Evolutionary conservation across 805 yeast species (phyloP), one percentile per base, ranked within the genome.

Genomic region (Ogataea ramenticola): DNA sequence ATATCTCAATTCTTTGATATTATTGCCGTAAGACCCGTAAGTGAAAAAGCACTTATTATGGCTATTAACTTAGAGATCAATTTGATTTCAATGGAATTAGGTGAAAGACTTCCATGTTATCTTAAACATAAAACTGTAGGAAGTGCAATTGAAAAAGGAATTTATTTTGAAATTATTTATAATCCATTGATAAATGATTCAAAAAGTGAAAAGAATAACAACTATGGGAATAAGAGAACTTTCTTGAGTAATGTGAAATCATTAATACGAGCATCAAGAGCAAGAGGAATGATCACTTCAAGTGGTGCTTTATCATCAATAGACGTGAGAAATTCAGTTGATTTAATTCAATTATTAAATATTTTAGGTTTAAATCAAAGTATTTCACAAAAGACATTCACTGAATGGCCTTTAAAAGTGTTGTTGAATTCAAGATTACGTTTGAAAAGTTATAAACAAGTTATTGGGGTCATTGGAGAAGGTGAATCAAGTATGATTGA

Each of bases 111-210:
- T 40, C 91, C 95, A 0, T 81, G 78, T 49, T 86, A 80, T 58
- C 66, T 93, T 50, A 84, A 84, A 53, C 96, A 89, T 65, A 88
- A 89, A 54, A 79, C 87, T 1, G 72, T 88, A 9, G 85, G 96
- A 36, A 79, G 88, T 36, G 96, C 95, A 1, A 71, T 86, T 3
- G 82, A 82, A 17, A 75, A 88, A 41, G 98, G 98, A 2, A 75
- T 88, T 22, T 79, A 79, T 51, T 75, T 93, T 49, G 99, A 93
- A 58, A 72, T 93, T 9, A 72, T 78, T 39, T 91, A 91, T 62
- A 60, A 75, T 8, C 68, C 77, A 29, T 69, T 80, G 36, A 62
- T 84, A 32, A 62, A 57, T 58, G 49, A 55, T 27, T 47, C 56
- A 30, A 41, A n/a, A n/a, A n/a, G n/a, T 46, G 55, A 27, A 12